These are phyloP conservation scores for Adansonia madagascariensis DNA, from an alignment of 441 rosid genomes.

Conservation along the genomic window DNA sequence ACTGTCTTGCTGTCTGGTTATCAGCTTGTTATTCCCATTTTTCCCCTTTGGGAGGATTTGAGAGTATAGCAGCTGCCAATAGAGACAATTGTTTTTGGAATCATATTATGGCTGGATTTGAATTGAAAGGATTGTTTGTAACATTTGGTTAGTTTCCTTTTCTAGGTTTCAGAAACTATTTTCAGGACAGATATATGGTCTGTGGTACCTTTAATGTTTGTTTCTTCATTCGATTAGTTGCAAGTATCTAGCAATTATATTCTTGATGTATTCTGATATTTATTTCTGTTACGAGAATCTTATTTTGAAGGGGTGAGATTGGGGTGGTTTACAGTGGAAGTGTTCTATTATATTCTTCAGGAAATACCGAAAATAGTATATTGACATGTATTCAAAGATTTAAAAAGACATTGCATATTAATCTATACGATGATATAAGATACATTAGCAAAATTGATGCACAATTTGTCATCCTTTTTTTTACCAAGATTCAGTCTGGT, in stretches of 20 bases:
- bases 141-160: no score
- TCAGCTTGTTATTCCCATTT: neutral
- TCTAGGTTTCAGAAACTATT: no score
- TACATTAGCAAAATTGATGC: neutral
- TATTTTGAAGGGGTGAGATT: no score
- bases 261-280: no score
- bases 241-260: neutral
- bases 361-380: neutral
- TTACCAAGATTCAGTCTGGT: no score
- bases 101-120: neutral
- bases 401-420: neutral
- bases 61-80: neutral
- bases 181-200: neutral
- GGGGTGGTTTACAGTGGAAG: neutral
- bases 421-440: neutral
- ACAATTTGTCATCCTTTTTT: neutral
- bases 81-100: neutral
- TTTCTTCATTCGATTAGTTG: neutral
- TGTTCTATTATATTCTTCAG: neutral
- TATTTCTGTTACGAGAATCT: neutral
- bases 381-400: neutral
- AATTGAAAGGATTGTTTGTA: neutral
- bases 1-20: neutral
- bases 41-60: neutral
- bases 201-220: neutral